These are phyloP conservation scores for Paramarasmius palmivorus DNA, from an alignment of 1,284 basidiomycete species.

Conservation along the genomic window DNA sequence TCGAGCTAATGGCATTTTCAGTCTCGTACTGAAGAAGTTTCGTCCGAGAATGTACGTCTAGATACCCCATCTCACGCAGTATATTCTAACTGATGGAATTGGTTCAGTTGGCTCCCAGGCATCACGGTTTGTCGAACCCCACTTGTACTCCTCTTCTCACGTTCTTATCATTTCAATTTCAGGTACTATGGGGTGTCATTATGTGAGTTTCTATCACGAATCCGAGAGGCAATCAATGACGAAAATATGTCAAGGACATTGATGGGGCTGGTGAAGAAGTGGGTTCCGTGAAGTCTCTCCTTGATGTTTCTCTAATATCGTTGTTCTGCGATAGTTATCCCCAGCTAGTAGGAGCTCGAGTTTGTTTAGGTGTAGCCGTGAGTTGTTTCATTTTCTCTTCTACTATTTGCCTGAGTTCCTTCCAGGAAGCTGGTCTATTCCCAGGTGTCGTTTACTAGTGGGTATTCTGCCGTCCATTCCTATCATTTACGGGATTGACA, in stretches of 20 bases:
- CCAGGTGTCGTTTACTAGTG: slow-evolving; percentile 68
- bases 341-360: slow-evolving; percentile 58
- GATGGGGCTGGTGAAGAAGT: slow-evolving; percentile 72
- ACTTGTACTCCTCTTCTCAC: background rate
- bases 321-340: slow-evolving; percentile 42
- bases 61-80: background rate
- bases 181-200: slow-evolving; percentile 50
- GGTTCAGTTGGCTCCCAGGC: slow-evolving; percentile 44
- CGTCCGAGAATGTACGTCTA: slow-evolving; percentile 47
- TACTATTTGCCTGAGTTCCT: too few relatives aligned
- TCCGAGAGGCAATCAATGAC: background rate
- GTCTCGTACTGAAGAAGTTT: slow-evolving; percentile 50
- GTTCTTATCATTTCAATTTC: slow-evolving; percentile 7
- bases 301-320: background rate
- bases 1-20: slow-evolving; percentile 23
- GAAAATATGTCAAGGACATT: slow-evolving; percentile 41
- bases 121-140: slow-evolving; percentile 38
- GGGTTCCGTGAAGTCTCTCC: slow-evolving; percentile 13
- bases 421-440: slow-evolving; percentile 70
- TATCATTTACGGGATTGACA: background rate
- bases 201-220: slow-evolving; percentile 34
- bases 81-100: background rate
- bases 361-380: slow-evolving; percentile 65
- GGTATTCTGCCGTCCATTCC: slow-evolving; percentile 13
- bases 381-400: too few relatives aligned